These are phyloP conservation scores for Ganoderma sinense DNA, from an alignment of 1,284 basidiomycete genomes.

Conservation along the genomic window DNA sequence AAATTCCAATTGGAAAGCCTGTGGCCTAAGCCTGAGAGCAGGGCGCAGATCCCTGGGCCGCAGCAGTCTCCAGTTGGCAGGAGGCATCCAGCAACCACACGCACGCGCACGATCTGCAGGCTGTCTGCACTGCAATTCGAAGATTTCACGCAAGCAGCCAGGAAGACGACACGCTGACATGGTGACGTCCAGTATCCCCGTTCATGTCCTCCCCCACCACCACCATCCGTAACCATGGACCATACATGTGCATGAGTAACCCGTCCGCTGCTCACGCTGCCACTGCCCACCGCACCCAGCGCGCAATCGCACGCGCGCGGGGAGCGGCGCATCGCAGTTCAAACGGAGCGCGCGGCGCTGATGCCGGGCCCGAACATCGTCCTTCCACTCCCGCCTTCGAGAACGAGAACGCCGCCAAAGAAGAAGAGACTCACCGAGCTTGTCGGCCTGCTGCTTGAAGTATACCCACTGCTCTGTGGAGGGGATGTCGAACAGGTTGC, in stretches of 20 bases:
- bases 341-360: background rate
- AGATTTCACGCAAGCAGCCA: background rate
- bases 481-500: slow-evolving; percentile 29
- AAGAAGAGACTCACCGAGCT: slow-evolving; percentile 23
- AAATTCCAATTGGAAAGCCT: background rate
- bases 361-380: background rate
- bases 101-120: background rate
- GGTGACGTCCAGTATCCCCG: background rate
- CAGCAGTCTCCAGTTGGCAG: background rate
- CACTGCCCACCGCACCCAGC: background rate
- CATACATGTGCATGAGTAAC: background rate
- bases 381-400: background rate
- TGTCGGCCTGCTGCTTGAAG: slow-evolving; percentile 25
- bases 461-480: slow-evolving; percentile 29
- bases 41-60: background rate
- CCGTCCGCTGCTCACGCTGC: background rate
- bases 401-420: background rate
- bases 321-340: background rate
- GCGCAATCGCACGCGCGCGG: background rate
- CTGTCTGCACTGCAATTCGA: background rate
- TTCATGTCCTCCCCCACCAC: background rate
- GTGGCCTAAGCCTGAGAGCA: background rate
- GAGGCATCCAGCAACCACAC: background rate
- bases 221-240: background rate
- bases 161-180: background rate